Percentiles rank a stretch among this genome's conserved stretches.
Evolutionary conservation across 2,329 filamentous ascomycete genomes (phyloP).

Genomic region (Fusarium solani-melongenae): DNA sequence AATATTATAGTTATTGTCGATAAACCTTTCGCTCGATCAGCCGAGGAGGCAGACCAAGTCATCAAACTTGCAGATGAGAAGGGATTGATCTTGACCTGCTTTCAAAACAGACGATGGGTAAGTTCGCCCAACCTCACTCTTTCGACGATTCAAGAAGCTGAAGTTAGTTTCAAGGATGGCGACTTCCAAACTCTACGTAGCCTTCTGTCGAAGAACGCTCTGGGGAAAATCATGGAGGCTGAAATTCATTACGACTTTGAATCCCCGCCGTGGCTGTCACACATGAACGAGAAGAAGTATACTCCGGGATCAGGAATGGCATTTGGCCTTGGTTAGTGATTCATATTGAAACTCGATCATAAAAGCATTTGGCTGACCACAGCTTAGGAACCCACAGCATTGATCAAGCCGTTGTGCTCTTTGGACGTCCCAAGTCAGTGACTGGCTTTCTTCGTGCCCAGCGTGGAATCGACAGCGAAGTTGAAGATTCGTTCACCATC

Average conservation of each 20-base stretch:
- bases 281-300: constrained; percentile 48
- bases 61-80: constrained; percentile 31
- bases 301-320: constrained; percentile 54
- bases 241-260: constrained; percentile 73
- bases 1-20: constrained; percentile 32
- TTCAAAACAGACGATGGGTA: constrained; percentile 40
- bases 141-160: background rate
- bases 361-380: background rate
- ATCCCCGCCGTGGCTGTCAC: constrained; percentile 51
- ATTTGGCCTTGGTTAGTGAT: constrained; percentile 52
- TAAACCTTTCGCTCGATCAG: constrained; percentile 33
- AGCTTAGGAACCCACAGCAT: constrained; percentile 34
- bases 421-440: constrained; percentile 30
- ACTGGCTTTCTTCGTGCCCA: constrained; percentile 38
- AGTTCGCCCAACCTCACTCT: background rate
- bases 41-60: constrained; percentile 32
- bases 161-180: constrained; percentile 20
- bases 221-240: constrained; percentile 71
- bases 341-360: background rate
- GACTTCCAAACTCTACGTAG: constrained; percentile 33
- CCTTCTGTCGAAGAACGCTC: constrained; percentile 19
- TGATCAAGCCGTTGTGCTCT: constrained; percentile 32
- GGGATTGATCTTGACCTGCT: constrained; percentile 35
- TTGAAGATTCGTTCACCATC: constrained; percentile 65
- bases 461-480: constrained; percentile 36